Evolutionary conservation across 768 basidiomycete genomes (phyloP).

Genomic region (Xerocomus spinulosus): DNA sequence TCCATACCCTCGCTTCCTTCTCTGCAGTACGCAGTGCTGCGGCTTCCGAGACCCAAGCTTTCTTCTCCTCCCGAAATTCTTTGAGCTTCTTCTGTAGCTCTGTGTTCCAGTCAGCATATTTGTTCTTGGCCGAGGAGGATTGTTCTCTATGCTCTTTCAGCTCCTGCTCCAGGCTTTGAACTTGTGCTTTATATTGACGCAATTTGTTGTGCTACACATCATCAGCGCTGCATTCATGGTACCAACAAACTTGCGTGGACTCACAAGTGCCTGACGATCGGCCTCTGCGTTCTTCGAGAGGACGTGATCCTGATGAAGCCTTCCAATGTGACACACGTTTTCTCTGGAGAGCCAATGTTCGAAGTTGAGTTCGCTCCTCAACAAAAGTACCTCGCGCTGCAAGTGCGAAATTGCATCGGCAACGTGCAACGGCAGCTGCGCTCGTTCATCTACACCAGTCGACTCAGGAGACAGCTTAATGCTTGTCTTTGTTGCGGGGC

Average conservation of each 20-base stretch:
- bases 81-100: slow-evolving; percentile 75
- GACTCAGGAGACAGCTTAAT: slow-evolving; percentile 19
- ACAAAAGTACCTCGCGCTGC: slow-evolving; percentile 69
- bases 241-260: neutral
- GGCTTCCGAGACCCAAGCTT: slow-evolving; percentile 67
- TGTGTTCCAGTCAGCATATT: slow-evolving; percentile 80
- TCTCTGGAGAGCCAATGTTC: slow-evolving; percentile 80
- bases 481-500: slow-evolving; percentile 23
- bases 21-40: slow-evolving; percentile 63
- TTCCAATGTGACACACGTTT: slow-evolving; percentile 78
- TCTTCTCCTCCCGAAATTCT: slow-evolving; percentile 75
- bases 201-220: slow-evolving; percentile 69
- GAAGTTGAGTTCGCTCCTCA: slow-evolving; percentile 80
- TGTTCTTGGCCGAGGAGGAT: slow-evolving; percentile 66
- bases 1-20: slow-evolving; percentile 59
- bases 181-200: slow-evolving; percentile 68
- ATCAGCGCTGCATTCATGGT: slow-evolving; percentile 6
- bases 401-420: slow-evolving; percentile 63
- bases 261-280: slow-evolving; percentile 79
- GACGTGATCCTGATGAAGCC: slow-evolving; percentile 69
- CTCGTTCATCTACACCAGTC: neutral
- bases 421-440: slow-evolving; percentile 43
- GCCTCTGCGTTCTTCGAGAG: slow-evolving; percentile 70
- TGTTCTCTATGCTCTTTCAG: slow-evolving; percentile 71
- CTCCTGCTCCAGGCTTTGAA: slow-evolving; percentile 61